These are phyloP conservation scores for Monilinia laxa DNA, from an alignment of 2,329 filamentous ascomycete genomes.

Conservation along the genomic window DNA sequence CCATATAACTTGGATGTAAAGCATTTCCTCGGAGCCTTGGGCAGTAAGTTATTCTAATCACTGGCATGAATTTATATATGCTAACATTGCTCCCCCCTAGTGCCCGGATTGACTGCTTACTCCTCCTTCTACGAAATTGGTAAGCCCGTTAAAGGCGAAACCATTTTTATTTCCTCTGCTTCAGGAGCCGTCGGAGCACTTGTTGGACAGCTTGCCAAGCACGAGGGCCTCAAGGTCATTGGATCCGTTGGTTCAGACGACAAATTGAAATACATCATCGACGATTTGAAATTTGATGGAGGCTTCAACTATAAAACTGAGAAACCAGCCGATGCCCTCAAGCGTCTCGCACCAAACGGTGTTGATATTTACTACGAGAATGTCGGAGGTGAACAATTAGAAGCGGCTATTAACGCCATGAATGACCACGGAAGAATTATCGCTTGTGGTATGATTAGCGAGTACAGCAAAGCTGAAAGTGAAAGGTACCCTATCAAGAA, in stretches of 20 bases:
- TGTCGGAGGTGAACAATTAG: slow-evolving; percentile 72
- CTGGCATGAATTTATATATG: neutral
- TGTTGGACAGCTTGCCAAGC: slow-evolving; percentile 76
- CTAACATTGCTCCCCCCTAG: neutral
- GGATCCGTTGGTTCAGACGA: slow-evolving; percentile 74
- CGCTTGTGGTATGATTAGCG: slow-evolving; percentile 63
- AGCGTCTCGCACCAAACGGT: slow-evolving; percentile 66
- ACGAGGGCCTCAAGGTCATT: slow-evolving; percentile 71
- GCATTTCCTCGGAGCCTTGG: slow-evolving; percentile 72
- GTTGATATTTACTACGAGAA: slow-evolving; percentile 84
- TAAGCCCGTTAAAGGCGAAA: slow-evolving; percentile 72
- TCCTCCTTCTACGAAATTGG: slow-evolving; percentile 73
- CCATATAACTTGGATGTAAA: slow-evolving; percentile 64
- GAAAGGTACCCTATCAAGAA: slow-evolving; percentile 63
- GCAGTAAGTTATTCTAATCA: slow-evolving; percentile 44
- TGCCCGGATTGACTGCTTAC: slow-evolving; percentile 77
- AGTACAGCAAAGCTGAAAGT: slow-evolving; percentile 58
- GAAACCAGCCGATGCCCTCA: slow-evolving; percentile 61
- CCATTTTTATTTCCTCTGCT: slow-evolving; percentile 74
- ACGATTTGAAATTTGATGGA: slow-evolving; percentile 67
- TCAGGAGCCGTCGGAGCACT: slow-evolving; percentile 73
- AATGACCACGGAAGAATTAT: slow-evolving; percentile 65
- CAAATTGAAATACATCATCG: slow-evolving; percentile 72
- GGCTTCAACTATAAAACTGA: slow-evolving; percentile 84
- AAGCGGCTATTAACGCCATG: slow-evolving; percentile 63